Conservation (phyloP, 768 basidiomycete genomes). For the Ephemerocybe angulata region DNA sequence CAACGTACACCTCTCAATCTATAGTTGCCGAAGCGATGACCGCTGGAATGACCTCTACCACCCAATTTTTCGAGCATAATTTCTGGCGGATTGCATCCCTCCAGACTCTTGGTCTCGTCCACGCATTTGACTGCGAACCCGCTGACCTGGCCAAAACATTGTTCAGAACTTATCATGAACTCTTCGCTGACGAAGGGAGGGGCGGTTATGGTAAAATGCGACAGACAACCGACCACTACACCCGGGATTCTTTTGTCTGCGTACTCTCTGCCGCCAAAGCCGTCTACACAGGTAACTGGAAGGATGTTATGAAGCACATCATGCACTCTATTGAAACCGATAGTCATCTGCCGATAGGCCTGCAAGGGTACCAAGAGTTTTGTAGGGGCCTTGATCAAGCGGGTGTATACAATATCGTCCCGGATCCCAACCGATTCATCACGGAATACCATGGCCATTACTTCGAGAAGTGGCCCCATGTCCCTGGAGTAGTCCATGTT, state of each 20-base stretch:
- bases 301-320: constrained; percentile 32
- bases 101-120: not conserved
- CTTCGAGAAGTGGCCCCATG: constrained; percentile 26
- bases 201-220: constrained; percentile 1
- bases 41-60: not conserved
- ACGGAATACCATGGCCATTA: constrained; percentile 6
- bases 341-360: constrained; percentile 22
- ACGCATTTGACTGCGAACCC: not conserved
- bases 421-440: not conserved
- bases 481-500: constrained; percentile 31
- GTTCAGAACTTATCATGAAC: constrained; percentile 37
- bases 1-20: not conserved
- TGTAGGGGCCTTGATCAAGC: constrained; percentile 39
- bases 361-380: constrained; percentile 43
- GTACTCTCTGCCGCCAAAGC: constrained; percentile 39
- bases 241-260: constrained; percentile 42
- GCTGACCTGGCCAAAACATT: constrained; percentile 35
- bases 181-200: constrained; percentile 41
- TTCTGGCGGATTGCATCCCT: not conserved
- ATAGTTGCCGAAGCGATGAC: not conserved
- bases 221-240: constrained; percentile 33
- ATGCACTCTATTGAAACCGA: constrained; percentile 22
- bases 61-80: not conserved
- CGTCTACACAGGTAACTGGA: constrained; percentile 39
- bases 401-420: constrained; percentile 27